A percentile compares a stretch with the other conserved stretches of the same genome.
Conservation (phyloP, 116 monocot species). For the Iris pallida region DNA sequence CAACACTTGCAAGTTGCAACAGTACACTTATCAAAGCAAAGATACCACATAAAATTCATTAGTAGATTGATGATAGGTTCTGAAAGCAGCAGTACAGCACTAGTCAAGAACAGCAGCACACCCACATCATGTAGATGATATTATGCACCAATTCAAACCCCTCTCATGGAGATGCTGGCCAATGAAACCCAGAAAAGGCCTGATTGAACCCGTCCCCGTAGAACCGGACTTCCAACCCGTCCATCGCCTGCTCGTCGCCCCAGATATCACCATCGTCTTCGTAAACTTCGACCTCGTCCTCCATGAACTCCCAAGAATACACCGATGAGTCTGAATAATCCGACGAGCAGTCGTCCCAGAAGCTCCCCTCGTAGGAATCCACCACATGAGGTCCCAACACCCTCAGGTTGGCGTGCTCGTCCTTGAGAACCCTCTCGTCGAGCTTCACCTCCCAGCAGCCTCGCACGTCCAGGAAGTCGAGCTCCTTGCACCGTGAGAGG, state of each 20-base stretch:
- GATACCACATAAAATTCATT: not conserved
- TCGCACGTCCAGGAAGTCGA: slow-evolving; percentile 65
- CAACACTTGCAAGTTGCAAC: not conserved
- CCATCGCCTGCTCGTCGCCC: slow-evolving; percentile 41
- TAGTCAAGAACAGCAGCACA: not conserved
- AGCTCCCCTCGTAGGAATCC: slow-evolving; percentile 57
- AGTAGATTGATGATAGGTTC: not conserved
- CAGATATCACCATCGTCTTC: slow-evolving; percentile 9
- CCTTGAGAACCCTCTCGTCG: slow-evolving; percentile 61
- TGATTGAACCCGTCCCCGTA: slow-evolving; percentile 65
- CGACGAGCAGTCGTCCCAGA: slow-evolving; percentile 72
- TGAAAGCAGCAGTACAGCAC: slow-evolving; percentile 5
- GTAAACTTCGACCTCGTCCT: slow-evolving; percentile 29
- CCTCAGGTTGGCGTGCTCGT: slow-evolving; percentile 30
- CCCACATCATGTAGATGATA: not conserved
- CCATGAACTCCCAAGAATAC: slow-evolving; percentile 80
- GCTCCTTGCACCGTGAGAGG: slow-evolving; percentile 62
- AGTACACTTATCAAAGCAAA: slow-evolving; percentile 5
- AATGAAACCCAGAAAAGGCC: slow-evolving; percentile 51
- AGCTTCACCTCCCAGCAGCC: slow-evolving; percentile 94
- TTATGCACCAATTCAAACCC: too few relatives aligned
- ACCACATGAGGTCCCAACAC: slow-evolving; percentile 66
- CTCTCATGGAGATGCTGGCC: slow-evolving; percentile 76
- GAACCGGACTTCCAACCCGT: slow-evolving; percentile 72
- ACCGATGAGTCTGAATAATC: slow-evolving; percentile 53